Conservation (phyloP, 169 alveolate genomes). For the Hepatocystis sp. region DNA sequence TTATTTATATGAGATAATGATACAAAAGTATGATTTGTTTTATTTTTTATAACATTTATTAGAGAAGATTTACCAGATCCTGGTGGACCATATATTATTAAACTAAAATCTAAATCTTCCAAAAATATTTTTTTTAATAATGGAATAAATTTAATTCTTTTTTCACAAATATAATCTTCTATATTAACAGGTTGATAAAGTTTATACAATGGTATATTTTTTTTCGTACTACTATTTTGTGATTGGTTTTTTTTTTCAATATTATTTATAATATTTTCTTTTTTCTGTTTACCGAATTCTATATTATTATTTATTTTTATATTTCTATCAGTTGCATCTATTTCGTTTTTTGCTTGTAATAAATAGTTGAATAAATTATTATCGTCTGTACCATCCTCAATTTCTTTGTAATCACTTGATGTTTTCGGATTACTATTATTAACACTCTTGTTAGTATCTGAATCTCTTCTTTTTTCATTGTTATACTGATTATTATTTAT, state of each 20-base stretch:
- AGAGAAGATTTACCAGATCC: slow-evolving; percentile 86
- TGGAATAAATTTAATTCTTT: slow-evolving; percentile 44
- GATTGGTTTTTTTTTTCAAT: slow-evolving; percentile 6
- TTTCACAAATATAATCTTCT: slow-evolving; percentile 68
- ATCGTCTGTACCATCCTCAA: slow-evolving; percentile 13
- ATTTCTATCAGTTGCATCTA: no score
- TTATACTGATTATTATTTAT: not conserved
- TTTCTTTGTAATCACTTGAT: slow-evolving; percentile 18
- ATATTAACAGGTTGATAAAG: slow-evolving; percentile 59
- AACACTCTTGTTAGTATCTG: slow-evolving; percentile 5
- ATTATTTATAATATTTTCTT: no score
- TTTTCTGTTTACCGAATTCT: no score
- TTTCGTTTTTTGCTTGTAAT: no score
- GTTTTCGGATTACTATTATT: no score
- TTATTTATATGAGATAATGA: slow-evolving; percentile 59
- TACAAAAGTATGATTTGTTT: slow-evolving; percentile 46
- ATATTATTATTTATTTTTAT: no score
- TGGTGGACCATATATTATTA: slow-evolving; percentile 85
- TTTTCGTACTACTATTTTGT: slow-evolving; percentile 2
- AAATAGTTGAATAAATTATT: no score
- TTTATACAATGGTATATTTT: slow-evolving; percentile 56
- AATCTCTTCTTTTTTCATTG: not conserved
- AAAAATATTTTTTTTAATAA: slow-evolving; percentile 26
- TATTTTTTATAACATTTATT: slow-evolving; percentile 78
- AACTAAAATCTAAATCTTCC: slow-evolving; percentile 72